Conservation (phyloP, 805 yeast species). For the Kluyveromyces siamensis region DNA sequence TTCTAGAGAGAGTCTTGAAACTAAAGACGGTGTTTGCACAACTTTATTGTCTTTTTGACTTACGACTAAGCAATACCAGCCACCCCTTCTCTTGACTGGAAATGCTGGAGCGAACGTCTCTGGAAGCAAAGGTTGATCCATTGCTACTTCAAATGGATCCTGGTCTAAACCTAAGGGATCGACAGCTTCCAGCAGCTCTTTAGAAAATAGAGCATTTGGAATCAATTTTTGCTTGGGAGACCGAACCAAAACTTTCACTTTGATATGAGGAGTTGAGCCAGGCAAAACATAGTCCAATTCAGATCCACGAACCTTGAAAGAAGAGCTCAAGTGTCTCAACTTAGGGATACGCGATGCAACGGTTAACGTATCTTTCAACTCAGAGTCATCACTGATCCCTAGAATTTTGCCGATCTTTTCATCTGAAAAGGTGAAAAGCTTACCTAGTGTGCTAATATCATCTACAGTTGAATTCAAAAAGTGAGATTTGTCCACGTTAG, state of each 20-base stretch:
- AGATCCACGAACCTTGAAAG: conserved; percentile 86
- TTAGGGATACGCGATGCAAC: conserved; percentile 62
- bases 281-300: conserved; percentile 46
- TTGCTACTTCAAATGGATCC: conserved; percentile 61
- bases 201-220: conserved; percentile 29
- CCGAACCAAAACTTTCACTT: conserved; percentile 63
- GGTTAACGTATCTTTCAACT: conserved; percentile 40
- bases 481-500: conserved; percentile 48
- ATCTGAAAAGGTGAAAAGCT: conserved; percentile 50
- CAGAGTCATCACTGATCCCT: conserved; percentile 39
- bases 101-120: conserved; percentile 63
- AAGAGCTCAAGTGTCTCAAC: conserved; percentile 57
- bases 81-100: conserved; percentile 44
- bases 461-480: conserved; percentile 26
- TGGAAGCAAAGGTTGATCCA: conserved; percentile 62
- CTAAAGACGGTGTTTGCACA: conserved; percentile 48
- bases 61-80: conserved; percentile 63
- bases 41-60: conserved; percentile 74
- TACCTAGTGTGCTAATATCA: conserved; percentile 53
- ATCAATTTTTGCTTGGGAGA: conserved; percentile 62
- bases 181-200: conserved; percentile 19
- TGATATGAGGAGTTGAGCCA: conserved; percentile 63
- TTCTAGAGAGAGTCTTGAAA: conserved; percentile 21
- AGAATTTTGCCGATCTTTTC: conserved; percentile 46
- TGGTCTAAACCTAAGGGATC: conserved; percentile 61